phyloP scores from a whole-genome alignment of 2,329 filamentous ascomycete species.

The Talaromyces marneffei region DNA sequence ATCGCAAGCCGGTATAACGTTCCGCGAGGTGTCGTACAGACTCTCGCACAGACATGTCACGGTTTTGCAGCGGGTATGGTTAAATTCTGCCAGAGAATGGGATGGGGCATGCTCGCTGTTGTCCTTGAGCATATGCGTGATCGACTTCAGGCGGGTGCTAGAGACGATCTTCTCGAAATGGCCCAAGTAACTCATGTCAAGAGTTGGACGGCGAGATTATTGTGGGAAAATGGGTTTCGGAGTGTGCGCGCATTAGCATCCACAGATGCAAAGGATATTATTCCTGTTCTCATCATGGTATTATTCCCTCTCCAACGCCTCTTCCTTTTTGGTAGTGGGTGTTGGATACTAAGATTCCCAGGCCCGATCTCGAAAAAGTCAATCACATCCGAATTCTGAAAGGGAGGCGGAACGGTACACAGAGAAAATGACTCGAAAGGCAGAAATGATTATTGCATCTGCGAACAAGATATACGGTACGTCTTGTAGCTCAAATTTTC shows the following conservation, averaged over 20 bases:
- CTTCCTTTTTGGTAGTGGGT: not conserved
- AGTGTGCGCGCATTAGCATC: conserved; percentile 63
- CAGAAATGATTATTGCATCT: conserved; percentile 61
- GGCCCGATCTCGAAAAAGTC: conserved; percentile 60
- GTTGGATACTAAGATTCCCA: conserved; percentile 22
- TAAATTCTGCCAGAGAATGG: conserved; percentile 73
- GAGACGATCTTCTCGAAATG: conserved; percentile 63
- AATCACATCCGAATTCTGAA: conserved; percentile 47
- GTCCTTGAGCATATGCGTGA: conserved; percentile 72
- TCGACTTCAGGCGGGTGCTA: conserved; percentile 65
- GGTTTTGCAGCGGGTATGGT: conserved; percentile 75
- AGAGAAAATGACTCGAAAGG: conserved; percentile 61
- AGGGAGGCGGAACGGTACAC: conserved; percentile 56
- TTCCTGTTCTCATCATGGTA: conserved; percentile 67
- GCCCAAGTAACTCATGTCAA: conserved; percentile 70
- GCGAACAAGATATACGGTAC: conserved; percentile 63
- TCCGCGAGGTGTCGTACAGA: conserved; percentile 65
- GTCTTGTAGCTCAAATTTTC: not conserved
- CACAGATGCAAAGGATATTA: conserved; percentile 60
- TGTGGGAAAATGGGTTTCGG: conserved; percentile 72
- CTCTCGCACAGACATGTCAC: conserved; percentile 66
- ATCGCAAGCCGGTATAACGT: conserved; percentile 66
- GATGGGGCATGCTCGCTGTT: conserved; percentile 66
- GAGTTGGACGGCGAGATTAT: conserved; percentile 65
- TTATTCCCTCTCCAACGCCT: not conserved